Conservation (phyloP, 1,139 yeast genomes). For the Yamadazyma taylorii region DNA sequence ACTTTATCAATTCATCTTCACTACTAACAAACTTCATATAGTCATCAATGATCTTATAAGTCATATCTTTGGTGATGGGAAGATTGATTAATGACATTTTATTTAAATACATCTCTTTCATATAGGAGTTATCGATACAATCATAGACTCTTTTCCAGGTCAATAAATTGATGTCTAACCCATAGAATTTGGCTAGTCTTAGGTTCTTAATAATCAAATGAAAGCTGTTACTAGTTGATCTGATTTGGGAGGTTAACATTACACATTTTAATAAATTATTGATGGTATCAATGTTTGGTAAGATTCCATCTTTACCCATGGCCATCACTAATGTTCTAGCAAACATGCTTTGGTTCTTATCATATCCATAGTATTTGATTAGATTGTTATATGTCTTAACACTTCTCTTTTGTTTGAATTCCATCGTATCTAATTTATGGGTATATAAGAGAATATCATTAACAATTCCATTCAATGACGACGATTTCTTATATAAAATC, state of each 20-base stretch:
- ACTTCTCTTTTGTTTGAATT: slow-evolving; percentile 32
- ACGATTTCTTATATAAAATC: slow-evolving; percentile 35
- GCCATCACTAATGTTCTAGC: slow-evolving; percentile 42
- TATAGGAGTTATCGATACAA: slow-evolving; percentile 36
- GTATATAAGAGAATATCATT: slow-evolving; percentile 42
- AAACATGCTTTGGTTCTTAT: slow-evolving; percentile 44
- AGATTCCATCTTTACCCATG: slow-evolving; percentile 45
- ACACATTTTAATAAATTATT: slow-evolving; percentile 36
- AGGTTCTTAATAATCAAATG: slow-evolving; percentile 33
- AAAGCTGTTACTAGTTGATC: slow-evolving; percentile 32
- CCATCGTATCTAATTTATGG: slow-evolving; percentile 33
- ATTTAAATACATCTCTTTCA: slow-evolving; percentile 39
- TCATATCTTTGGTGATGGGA: slow-evolving; percentile 34
- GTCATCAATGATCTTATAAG: slow-evolving; percentile 37
- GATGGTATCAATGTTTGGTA: slow-evolving; percentile 42
- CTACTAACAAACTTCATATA: slow-evolving; percentile 29
- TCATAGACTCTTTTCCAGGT: slow-evolving; percentile 43
- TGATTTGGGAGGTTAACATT: slow-evolving; percentile 32
- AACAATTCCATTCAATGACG: slow-evolving; percentile 39
- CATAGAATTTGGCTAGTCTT: slow-evolving; percentile 25
- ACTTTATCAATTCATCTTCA: slow-evolving; percentile 28
- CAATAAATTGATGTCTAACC: slow-evolving; percentile 33
- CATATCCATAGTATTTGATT: slow-evolving; percentile 43
- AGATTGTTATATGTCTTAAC: slow-evolving; percentile 42
- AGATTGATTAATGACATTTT: slow-evolving; percentile 31